Percentiles rank a stretch among this genome's conserved stretches.
Conservation (phyloP, 305 asterid genomes). For the Plantago coronopus region DNA sequence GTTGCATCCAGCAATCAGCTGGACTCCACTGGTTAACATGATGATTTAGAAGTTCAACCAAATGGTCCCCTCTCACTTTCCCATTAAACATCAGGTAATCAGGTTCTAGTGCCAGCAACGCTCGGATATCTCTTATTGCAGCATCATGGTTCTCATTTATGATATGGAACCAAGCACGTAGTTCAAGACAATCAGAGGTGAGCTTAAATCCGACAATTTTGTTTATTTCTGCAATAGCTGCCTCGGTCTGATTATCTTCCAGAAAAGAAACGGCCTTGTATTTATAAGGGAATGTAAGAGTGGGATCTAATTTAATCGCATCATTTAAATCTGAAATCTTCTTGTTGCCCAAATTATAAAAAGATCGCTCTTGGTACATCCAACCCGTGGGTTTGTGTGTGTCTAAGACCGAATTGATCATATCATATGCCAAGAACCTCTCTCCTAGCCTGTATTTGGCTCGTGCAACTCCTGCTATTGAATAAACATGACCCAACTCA, state of each 20-base stretch:
- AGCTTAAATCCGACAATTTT: slow-evolving; percentile 45
- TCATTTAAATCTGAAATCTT: slow-evolving; percentile 58
- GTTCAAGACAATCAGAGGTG: slow-evolving; percentile 57
- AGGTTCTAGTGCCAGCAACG: slow-evolving; percentile 49
- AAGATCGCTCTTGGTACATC: slow-evolving; percentile 62
- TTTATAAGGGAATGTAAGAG: slow-evolving; percentile 81
- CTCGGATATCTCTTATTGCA: slow-evolving; percentile 47
- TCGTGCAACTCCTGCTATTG: slow-evolving; percentile 56
- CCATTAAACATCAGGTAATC: slow-evolving; percentile 74
- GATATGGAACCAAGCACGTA: slow-evolving; percentile 60
- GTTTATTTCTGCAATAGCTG: slow-evolving; percentile 51
- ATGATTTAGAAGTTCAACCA: slow-evolving; percentile 61
- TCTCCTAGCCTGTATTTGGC: slow-evolving; percentile 47
- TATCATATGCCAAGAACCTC: slow-evolving; percentile 39
- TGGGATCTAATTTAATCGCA: slow-evolving; percentile 78
- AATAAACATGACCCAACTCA: slow-evolving; percentile 45
- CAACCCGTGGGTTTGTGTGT: slow-evolving; percentile 44
- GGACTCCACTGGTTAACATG: slow-evolving; percentile 66
- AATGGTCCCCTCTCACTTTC: slow-evolving; percentile 51
- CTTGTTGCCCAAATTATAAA: slow-evolving; percentile 45
- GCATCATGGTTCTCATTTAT: slow-evolving; percentile 40
- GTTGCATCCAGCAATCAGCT: slow-evolving; percentile 97
- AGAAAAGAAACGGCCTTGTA: slow-evolving; percentile 53
- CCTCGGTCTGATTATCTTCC: slow-evolving; percentile 52
- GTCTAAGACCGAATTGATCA: slow-evolving; percentile 33